Percentiles rank a stretch among this genome's conserved stretches.
These are phyloP conservation scores for Termitomyces bulborhizus DNA, from an alignment of 768 basidiomycete genomes.

Conservation along the genomic window DNA sequence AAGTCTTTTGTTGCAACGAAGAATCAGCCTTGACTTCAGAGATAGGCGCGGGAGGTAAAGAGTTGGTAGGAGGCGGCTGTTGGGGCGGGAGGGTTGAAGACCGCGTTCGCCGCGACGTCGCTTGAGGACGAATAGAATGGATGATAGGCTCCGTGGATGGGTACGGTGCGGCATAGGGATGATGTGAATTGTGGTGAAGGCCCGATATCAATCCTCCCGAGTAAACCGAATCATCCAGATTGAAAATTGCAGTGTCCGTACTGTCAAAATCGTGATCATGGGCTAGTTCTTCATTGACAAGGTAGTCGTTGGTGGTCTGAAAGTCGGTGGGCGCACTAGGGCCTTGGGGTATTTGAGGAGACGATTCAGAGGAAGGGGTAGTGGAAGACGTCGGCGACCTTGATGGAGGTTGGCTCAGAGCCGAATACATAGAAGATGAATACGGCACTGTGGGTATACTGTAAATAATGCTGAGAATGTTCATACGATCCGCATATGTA, in stretches of 20 bases:
- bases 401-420: constrained; percentile 15
- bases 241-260: constrained; percentile 42
- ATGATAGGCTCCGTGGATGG: constrained; percentile 25
- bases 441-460: constrained; percentile 75
- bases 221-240: constrained; percentile 29
- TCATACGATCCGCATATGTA: constrained; percentile 93
- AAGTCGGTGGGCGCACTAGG: constrained; percentile 32
- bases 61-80: constrained; percentile 55
- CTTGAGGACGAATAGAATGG: constrained; percentile 22
- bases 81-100: constrained; percentile 59
- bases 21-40: constrained; percentile 25
- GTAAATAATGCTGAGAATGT: constrained; percentile 85
- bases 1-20: constrained; percentile 21
- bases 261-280: constrained; percentile 27
- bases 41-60: constrained; percentile 55
- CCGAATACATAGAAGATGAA: constrained; percentile 45
- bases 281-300: constrained; percentile 14
- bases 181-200: constrained; percentile 26
- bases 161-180: constrained; percentile 51
- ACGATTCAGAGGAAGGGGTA: constrained; percentile 46
- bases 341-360: constrained; percentile 33
- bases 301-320: constrained; percentile 16
- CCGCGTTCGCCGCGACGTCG: constrained; percentile 42
- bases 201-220: constrained; percentile 22
- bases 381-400: constrained; percentile 31